Base-by-base conservation (phyloP, 2,329 filamentous ascomycete genomes). In the Nakataea oryzae region DNA sequence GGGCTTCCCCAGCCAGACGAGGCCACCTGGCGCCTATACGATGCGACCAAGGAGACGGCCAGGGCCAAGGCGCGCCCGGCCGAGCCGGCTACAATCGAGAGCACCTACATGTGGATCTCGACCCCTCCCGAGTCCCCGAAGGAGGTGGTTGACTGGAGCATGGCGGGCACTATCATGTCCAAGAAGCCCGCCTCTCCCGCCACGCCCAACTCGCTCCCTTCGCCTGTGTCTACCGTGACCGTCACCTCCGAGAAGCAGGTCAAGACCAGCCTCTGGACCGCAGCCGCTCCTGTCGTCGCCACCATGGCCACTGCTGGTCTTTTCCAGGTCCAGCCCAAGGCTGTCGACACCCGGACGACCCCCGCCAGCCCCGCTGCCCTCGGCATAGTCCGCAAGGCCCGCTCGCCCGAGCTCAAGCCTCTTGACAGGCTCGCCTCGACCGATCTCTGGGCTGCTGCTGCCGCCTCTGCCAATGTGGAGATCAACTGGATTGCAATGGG, bases 21-120 rank as follows among this genome's bases (percentile, higher is more conserved):
- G 17, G 47, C 58, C n/a, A 60, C 63, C 6, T 69, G 67, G 67
- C 30, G 59, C 54, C 64, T 64, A 54, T 76, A 77, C 62, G 66
- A 72, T 54, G 65, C 66, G 11, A 63, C 69, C 26, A 63, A 68
- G 27, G 66, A 64, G 24, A 69, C 68, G 41, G 61, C 63, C 3
- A 74, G 74, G 61, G 63, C 70, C 14, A 70, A 71, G 58, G 66
- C 68, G 13, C 70, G 69, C 41, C 65, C 65, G 34, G 63, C 69
- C 24, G 70, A 72, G 57, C 66, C 70, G 14, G 63, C 66, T 21
- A 62, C 66, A 17, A 32, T 79, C 47, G 70, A 75, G 64, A 66
- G 64, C 28, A 60, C n/a, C 9, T 59, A 61, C 61, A 68, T 66
- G 21, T 54, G n/a, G 47, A 21, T 30, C 3, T 28, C 47, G 21